Evolutionary conservation across 805 yeast genomes (phyloP), one percentile per base, ranked within the genome.

Genomic region (Schizosaccharomyces japonicus): DNA sequence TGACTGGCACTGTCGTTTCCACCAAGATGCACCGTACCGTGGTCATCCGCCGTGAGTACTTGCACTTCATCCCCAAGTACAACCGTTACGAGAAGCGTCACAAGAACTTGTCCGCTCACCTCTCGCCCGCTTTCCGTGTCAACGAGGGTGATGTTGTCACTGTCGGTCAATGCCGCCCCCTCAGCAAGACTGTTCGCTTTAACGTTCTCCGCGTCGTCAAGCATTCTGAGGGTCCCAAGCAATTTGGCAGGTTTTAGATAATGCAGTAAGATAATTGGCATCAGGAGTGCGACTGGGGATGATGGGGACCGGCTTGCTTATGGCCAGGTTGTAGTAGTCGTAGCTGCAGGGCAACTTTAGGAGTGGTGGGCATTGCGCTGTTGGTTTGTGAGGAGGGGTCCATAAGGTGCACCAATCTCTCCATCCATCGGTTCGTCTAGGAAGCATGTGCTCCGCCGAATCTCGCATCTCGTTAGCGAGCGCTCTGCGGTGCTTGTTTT

Each of bases 71-170:
- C 70, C 94, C 96, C 72, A 90, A 90, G 80, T 90, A 90, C 77
- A 90, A 87, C 94, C 85, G 99, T 81, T 90, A 84, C 82, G 99
- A 90, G 77, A 90, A 90, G 82, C 84, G 99, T 77, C 99, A 90
- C 82, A 90, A 90, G 90, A 90, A 90, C 80, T 77, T 90, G 57
- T 92, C 99, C 69, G 99, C 95, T 64, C 99, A 90, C 76, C 82
- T 90, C 65, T 87, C 96, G 59, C 99, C 99, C 73, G 96, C 96
- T 71, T 90, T 90, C 96, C 92, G 99, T 75, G 95, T 87, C 63
- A 73, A 73, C 69, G 96, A 85, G 69, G 99, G 98, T 78, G 99
- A 90, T 67, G 74, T 80, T 59, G 98, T 90, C 64, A 85, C 94
- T 63, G 95, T 90, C 70, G 99, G 99, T 69, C 98, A 90, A 76